Base-by-base conservation (phyloP, 495 filamentous ascomycete genomes). In the Hyaloscypha bicolor region DNA sequence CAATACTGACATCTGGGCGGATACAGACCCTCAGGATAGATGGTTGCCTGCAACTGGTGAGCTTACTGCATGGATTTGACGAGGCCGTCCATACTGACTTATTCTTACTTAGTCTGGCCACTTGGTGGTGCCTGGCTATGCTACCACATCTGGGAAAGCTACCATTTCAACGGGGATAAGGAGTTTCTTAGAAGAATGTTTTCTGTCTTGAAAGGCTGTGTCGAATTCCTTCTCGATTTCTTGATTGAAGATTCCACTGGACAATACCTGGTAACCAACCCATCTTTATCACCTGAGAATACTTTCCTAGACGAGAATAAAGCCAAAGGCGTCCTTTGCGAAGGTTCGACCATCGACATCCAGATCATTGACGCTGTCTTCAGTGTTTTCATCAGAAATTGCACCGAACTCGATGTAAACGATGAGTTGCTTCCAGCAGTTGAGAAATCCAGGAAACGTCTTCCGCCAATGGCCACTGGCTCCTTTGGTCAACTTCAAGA, bases 261-360 rank as follows among this genome's bases (percentile, higher is more conserved):
- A 0, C 65, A 75, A 69, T 76, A 77, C 55, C 74, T 72, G 2
- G 74, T 78, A 33, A 81, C 80, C 0, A 81, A 75, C 56, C 84
- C 84, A 5, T 84, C 80, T 11, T 68, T 81, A 2, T 83, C 81
- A 8, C 84, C 80, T 1, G 83, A 86, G 57, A 84, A 86, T 30
- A 77, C 74, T 9, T 85, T 80, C 39, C 70, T 70, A 9, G 33
- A 19, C 16, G 12, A 33, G 9, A 60, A 56, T 32, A 55, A 61
- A 14, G 60, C 75, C 55, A 71, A 70, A 16, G 82, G 80, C 1
- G 67, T 77, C 0, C 65, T 83, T 0, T 79, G 79, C 29, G 79
- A 78, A 59, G 78, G 79, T 33, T 76, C 82, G 3, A 79, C 79
- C 0, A 82, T 85, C 63, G 83, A 86, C 67, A 83, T 78, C 22